phyloP scores from a whole-genome alignment of 1,284 basidiomycete genomes.

The Ganoderma lucidum region DNA sequence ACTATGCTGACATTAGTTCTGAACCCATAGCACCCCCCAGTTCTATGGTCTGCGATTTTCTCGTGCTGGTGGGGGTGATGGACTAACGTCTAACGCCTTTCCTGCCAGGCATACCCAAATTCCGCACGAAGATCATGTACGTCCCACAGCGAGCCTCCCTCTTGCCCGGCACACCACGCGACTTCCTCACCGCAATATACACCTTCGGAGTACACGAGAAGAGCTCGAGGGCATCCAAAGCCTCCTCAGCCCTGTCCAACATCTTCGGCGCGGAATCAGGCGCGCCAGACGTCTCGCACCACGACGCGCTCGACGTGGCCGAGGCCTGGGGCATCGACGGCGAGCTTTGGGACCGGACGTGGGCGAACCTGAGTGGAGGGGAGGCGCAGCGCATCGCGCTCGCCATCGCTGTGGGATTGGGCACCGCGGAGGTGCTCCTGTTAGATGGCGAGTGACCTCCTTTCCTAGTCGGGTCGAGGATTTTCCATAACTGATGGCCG shows the following conservation, averaged over 20 bases:
- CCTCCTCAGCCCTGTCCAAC: constrained; percentile 15
- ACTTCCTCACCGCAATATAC: constrained; percentile 69
- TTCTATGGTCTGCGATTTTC: constrained; percentile 53
- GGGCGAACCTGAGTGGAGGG: constrained; percentile 83
- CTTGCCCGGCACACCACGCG: constrained; percentile 80
- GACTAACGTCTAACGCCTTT: not conserved
- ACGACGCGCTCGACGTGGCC: constrained; percentile 62
- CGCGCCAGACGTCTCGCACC: constrained; percentile 27
- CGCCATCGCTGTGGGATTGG: constrained; percentile 75
- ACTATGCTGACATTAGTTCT: not conserved
- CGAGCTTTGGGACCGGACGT: constrained; percentile 78
- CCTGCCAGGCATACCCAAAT: constrained; percentile 71
- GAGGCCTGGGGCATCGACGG: constrained; percentile 72
- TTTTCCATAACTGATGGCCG: not conserved
- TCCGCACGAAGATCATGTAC: constrained; percentile 81
- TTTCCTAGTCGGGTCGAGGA: not conserved
- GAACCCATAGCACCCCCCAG: constrained; percentile 54
- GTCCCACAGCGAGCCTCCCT: constrained; percentile 87
- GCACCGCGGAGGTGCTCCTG: constrained; percentile 81
- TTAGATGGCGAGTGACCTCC: constrained; percentile 71
- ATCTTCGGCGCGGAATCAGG: constrained; percentile 32
- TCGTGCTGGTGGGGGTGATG: not conserved
- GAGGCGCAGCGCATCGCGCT: constrained; percentile 85
- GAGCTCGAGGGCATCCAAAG: constrained; percentile 32
- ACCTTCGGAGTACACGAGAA: constrained; percentile 61